Evolutionary conservation across 2,329 filamentous ascomycete species (phyloP).

Genomic region (Xylaria sp.): DNA sequence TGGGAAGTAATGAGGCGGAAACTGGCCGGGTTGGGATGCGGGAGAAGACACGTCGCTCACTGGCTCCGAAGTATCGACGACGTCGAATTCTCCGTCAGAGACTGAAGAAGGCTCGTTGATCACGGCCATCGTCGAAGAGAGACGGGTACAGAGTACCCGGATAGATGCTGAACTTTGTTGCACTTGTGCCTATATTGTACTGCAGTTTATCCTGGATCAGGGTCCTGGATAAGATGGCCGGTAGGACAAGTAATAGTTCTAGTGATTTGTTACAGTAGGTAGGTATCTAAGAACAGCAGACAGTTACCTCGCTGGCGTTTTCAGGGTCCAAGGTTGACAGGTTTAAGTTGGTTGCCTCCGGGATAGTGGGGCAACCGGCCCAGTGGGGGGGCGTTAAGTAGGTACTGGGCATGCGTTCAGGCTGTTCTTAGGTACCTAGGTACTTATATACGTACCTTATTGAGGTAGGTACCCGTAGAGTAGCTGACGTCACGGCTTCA

Average conservation of each 20-base stretch:
- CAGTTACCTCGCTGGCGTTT: neutral
- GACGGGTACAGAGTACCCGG: neutral
- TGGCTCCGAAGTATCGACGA: slow-evolving; percentile 29
- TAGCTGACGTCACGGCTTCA: too few species aligned
- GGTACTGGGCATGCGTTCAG: neutral
- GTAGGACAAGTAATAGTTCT: neutral
- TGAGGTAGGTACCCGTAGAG: too few species aligned
- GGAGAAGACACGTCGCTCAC: slow-evolving; percentile 36
- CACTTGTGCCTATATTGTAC: neutral
- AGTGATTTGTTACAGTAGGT: neutral
- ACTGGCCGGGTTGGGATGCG: neutral
- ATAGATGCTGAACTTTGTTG: neutral
- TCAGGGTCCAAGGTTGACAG: slow-evolving; percentile 20
- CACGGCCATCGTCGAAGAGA: slow-evolving; percentile 20
- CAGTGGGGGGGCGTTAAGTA: neutral
- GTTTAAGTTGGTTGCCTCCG: slow-evolving; percentile 8
- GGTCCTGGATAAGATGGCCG: neutral
- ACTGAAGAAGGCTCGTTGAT: slow-evolving; percentile 20
- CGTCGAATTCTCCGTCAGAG: slow-evolving; percentile 38
- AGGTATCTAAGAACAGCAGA: neutral
- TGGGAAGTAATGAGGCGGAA: slow-evolving; percentile 11
- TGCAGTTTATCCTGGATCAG: neutral
- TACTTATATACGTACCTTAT: too few species aligned
- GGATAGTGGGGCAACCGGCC: slow-evolving; percentile 1
- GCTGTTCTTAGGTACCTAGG: too few species aligned